Base-by-base conservation (phyloP, 495 filamentous ascomycete species). In the Aspergillus baeticus region DNA sequence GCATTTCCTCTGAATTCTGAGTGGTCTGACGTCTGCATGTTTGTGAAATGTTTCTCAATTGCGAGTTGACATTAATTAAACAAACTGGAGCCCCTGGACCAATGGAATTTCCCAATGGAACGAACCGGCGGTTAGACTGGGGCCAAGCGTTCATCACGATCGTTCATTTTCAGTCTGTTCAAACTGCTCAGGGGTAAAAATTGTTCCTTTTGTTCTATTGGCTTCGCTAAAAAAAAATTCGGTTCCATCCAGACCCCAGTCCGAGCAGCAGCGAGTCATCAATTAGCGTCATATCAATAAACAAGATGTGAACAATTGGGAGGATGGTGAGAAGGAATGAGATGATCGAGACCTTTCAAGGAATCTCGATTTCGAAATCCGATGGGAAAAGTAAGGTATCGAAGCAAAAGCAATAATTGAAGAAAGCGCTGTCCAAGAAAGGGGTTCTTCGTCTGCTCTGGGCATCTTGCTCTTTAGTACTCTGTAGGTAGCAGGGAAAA, bases 71-170 rank as follows among this genome's bases (percentile, higher is more conserved):
- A 29, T 45, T 48, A 48, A 48, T 48, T 46, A 7, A 48, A 48
- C n/a, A 35, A 38, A 36, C 37, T 42, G 21, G n/a, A 31, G 57
- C 31, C 26, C 36, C 35, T 29, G 26, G 43, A 52, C 53, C 61
- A 63, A 63, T 63, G 51, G 26, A 15, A 41, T 31, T 53, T 15
- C 15, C 15, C 20, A 38, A 55, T 55, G 36, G 57, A 51, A 55
- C 61, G 57, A 59, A 56, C 61, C 57, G 42, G 58, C 33, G 49
- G 52, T 46, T 45, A 21, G 53, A 48, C 51, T 42, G 43, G 61
- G 46, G 37, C 57, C 56, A 47, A 10, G 57, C 21, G 50, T 54
- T 49, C 31, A 54, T 60, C 51, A 38, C 34, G n/a, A 48, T 51
- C 22, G 53, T 33, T 57, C 11, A n/a, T 22, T 35, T n/a, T 7